Evolutionary conservation across 2,329 filamentous ascomycete species (phyloP), one percentile per base, ranked within the genome.

Genomic region (Trichothecium roseum): DNA sequence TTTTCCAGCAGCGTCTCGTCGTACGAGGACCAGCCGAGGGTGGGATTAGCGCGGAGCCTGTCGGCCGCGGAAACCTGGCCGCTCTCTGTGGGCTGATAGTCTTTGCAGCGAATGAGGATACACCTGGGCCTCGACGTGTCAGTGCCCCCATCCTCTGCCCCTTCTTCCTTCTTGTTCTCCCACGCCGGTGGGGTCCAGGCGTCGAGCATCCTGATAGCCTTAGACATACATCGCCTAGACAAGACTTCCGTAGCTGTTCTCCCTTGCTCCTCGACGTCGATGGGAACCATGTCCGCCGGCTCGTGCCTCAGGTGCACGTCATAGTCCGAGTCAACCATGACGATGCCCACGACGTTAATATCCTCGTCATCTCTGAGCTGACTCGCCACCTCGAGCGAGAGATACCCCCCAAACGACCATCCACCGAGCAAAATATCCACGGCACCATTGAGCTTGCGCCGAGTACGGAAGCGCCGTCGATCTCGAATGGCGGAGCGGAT

Each of bases 271-370:
- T 24, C 20, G 6, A 24, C 20, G 20, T 24, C 20, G 20, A 24
- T 24, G 20, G 20, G 20, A 6, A 24, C 20, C 20, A 24, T 10
- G 3, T 50, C 41, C 20, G 20, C 20, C 20, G 20, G 20, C 20
- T 24, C 20, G 6, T 32, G 28, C 28, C 33, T 24, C 6, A 24
- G 20, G 10, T 24, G 6, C 4, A 32, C 31, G 22, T 45, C 40
- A 31, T 51, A 72, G 8, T 69, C 51, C 32, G 60, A 68, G 45
- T 75, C 71, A n/a, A 74, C 53, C 56, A 73, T 64, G 39, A 74
- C 46, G 33, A 74, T 60, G 10, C 70, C 71, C 1, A 62, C 41
- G 9, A 75, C 56, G 1, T 52, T 52, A 15, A 70, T 49, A 10
- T 42, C 39, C 20, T 6, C 20, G 8, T 62, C 56, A 6, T 51